Evolutionary conservation across 1,139 yeast species (phyloP).

Genomic region (Magnusiomyces tetraspermus): DNA sequence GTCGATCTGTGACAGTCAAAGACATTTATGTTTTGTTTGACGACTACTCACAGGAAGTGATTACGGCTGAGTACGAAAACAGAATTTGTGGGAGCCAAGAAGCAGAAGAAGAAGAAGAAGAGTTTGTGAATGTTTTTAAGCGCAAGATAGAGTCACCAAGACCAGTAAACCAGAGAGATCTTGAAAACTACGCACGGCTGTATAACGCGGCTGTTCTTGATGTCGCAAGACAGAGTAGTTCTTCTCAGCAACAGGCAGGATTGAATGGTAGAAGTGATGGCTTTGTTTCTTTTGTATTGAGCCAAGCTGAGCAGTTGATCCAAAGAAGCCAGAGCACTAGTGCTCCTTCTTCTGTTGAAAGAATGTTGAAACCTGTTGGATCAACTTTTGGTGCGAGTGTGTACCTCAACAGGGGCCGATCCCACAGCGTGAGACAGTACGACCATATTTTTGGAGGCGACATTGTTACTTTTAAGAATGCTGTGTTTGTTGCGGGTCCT

Average conservation of each 20-base stretch:
- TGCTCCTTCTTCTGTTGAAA: too few species aligned
- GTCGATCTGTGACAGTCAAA: constrained; percentile 41
- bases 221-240: constrained; percentile 21
- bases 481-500: constrained; percentile 62
- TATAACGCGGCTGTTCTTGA: constrained; percentile 29
- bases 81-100: constrained; percentile 46
- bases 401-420: constrained; percentile 52
- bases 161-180: constrained; percentile 37
- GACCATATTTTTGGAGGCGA: constrained; percentile 80
- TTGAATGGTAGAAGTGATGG: background rate
- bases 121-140: background rate
- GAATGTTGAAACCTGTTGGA: constrained; percentile 58
- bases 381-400: constrained; percentile 64
- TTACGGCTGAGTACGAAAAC: constrained; percentile 45
- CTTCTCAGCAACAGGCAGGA: constrained; percentile 17
- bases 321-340: too few species aligned
- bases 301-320: too few species aligned
- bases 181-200: constrained; percentile 43
- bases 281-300: constrained; percentile 12
- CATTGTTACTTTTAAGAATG: constrained; percentile 63
- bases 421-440: constrained; percentile 45
- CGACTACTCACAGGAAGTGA: constrained; percentile 59
- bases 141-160: constrained; percentile 36
- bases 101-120: background rate
- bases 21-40: constrained; percentile 67